Percentiles rank a stretch among this genome's conserved stretches.
These are phyloP conservation scores for Xenoacremonium recifei DNA, from an alignment of 2,329 filamentous ascomycete genomes.

Conservation along the genomic window DNA sequence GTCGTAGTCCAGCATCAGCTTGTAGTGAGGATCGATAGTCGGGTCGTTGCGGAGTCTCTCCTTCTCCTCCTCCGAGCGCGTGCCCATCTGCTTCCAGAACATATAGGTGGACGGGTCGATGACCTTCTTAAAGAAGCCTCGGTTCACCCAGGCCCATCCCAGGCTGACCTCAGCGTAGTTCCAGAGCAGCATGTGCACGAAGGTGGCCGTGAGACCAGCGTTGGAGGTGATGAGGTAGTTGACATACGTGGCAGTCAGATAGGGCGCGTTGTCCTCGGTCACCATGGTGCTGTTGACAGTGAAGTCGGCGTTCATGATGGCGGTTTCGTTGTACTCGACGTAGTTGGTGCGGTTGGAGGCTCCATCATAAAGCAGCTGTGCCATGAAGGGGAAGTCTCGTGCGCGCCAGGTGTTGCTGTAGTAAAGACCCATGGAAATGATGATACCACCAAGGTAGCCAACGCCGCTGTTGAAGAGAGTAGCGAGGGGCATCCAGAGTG, in stretches of 20 bases:
- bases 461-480: constrained; percentile 38
- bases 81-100: constrained; percentile 5
- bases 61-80: constrained; percentile 2
- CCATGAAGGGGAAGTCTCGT: constrained; percentile 31
- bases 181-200: constrained; percentile 20
- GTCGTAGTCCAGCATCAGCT: constrained; percentile 39
- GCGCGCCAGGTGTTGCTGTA: constrained; percentile 40
- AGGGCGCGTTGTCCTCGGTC: constrained; percentile 21
- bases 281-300: constrained; percentile 28
- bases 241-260: constrained; percentile 25
- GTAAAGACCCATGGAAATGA: constrained; percentile 37
- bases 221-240: constrained; percentile 31
- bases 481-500: constrained; percentile 37
- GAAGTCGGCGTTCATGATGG: constrained; percentile 20
- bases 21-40: constrained; percentile 36
- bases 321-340: constrained; percentile 21
- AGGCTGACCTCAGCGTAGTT: constrained; percentile 21
- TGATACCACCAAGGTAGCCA: constrained; percentile 35
- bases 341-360: constrained; percentile 2
- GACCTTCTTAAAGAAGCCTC: not conserved
- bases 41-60: constrained; percentile 3
- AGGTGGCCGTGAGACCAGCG: constrained; percentile 20
- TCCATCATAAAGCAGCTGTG: constrained; percentile 26
- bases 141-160: constrained; percentile 15
- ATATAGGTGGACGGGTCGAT: constrained; percentile 9